Evolutionary conservation across 306 rosid genomes (phyloP).

Genomic region (Cucurbita pepo): DNA sequence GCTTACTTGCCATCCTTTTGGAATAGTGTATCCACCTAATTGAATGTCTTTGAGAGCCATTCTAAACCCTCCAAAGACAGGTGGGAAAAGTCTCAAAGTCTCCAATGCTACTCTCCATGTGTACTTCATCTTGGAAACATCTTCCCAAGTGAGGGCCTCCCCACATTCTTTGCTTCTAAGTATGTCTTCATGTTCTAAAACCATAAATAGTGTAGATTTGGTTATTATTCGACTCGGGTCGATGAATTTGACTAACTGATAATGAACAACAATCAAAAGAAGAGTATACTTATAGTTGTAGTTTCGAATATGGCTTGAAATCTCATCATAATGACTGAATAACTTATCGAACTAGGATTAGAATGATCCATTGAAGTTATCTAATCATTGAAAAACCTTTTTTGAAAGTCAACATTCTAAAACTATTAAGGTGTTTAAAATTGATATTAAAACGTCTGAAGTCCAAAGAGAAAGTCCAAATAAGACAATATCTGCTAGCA

Average conservation of each 20-base stretch:
- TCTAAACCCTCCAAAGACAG: constrained; percentile 45
- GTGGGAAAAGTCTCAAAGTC: constrained; percentile 53
- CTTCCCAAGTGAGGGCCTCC: constrained; percentile 56
- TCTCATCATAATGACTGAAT: too few species aligned
- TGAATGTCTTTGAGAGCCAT: constrained; percentile 39
- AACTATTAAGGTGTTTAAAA: too few species aligned
- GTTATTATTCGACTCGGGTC: not conserved
- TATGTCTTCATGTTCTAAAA: constrained; percentile 56
- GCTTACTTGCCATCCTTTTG: constrained; percentile 83
- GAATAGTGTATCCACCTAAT: constrained; percentile 46
- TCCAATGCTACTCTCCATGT: constrained; percentile 73
- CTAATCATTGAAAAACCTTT: too few species aligned
- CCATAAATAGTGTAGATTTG: too few species aligned
- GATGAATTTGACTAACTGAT: not conserved
- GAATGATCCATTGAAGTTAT: too few species aligned
- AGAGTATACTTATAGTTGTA: too few species aligned
- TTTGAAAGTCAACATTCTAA: too few species aligned
- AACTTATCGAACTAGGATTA: too few species aligned
- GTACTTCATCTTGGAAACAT: constrained; percentile 70
- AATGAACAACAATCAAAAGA: not conserved
- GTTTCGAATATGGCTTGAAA: too few species aligned
- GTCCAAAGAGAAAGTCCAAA: too few species aligned
- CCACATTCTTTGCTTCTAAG: constrained; percentile 33
- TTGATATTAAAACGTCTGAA: too few species aligned
- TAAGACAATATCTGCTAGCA: too few species aligned